Evolutionary conservation across 768 basidiomycete species (phyloP).

Genomic region (Leccinum rimulosum): DNA sequence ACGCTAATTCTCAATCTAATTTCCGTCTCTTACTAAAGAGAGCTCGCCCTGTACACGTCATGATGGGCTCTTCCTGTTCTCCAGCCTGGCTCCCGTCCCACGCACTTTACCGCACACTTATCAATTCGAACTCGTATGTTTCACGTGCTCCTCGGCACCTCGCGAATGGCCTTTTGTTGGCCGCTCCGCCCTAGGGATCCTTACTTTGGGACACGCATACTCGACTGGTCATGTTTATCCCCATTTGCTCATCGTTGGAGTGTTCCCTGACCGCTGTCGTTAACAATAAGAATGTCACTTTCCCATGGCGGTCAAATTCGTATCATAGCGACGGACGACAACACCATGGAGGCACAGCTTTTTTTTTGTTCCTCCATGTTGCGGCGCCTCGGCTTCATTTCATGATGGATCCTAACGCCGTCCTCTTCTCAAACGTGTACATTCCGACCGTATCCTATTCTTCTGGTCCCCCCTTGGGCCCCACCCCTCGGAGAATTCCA

Average conservation of each 20-base stretch:
- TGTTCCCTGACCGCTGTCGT: conserved; percentile 4
- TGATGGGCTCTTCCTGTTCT: conserved; percentile 1
- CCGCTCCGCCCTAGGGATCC: conserved; percentile 5
- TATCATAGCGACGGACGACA: conserved; percentile 23
- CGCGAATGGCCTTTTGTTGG: conserved; percentile 14
- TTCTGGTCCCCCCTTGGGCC: background rate
- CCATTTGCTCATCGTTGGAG: conserved; percentile 14
- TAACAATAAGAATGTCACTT: conserved; percentile 13
- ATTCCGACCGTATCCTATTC: conserved; percentile 6
- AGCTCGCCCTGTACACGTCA: conserved; percentile 21
- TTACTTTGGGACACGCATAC: conserved; percentile 13
- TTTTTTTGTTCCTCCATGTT: conserved; percentile 1
- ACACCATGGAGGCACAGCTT: background rate
- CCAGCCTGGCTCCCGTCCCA: conserved; percentile 3
- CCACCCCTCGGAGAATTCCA: conserved; percentile 5
- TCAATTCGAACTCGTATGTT: conserved; percentile 10
- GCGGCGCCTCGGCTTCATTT: conserved; percentile 8
- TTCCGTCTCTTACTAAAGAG: conserved; percentile 21
- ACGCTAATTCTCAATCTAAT: conserved; percentile 32
- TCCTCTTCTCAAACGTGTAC: conserved; percentile 11
- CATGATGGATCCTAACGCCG: conserved; percentile 10
- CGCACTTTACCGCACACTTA: background rate
- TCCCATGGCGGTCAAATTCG: conserved; percentile 24
- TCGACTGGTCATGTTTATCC: conserved; percentile 16
- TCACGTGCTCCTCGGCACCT: conserved; percentile 27